These are phyloP conservation scores for Gentiana macrophylla DNA, from an alignment of 257 asterid genomes.

Conservation along the genomic window DNA sequence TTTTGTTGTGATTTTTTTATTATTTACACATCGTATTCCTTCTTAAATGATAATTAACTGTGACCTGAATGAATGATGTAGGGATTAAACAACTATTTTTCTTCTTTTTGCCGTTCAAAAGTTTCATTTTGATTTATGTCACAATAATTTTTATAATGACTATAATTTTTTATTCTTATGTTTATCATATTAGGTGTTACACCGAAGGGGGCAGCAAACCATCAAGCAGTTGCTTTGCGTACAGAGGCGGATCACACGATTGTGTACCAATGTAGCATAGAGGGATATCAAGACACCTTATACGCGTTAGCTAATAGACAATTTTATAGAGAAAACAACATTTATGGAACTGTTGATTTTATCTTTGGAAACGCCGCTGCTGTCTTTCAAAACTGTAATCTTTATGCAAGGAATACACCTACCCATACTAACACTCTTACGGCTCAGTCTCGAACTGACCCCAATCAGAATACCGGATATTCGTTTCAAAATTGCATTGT, in stretches of 20 bases:
- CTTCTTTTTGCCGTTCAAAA: too few relatives aligned
- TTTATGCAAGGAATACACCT: neutral
- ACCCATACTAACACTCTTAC: constrained; percentile 7
- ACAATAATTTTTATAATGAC: too few relatives aligned
- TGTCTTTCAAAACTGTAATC: neutral
- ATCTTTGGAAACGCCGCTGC: too few relatives aligned
- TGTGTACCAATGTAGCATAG: neutral
- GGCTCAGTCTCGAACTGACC: constrained; percentile 10
- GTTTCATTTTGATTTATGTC: too few relatives aligned
- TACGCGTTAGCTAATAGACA: neutral
- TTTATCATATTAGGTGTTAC: too few relatives aligned
- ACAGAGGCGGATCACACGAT: neutral
- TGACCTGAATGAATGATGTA: too few relatives aligned
- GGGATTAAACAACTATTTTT: too few relatives aligned
- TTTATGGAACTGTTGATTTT: neutral
- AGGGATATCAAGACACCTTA: neutral
- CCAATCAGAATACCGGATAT: constrained; percentile 7
- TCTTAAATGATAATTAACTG: too few relatives aligned
- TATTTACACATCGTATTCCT: too few relatives aligned
- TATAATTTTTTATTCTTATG: too few relatives aligned
- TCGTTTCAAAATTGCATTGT: constrained; percentile 7
- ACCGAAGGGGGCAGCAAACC: neutral
- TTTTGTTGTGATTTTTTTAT: too few relatives aligned
- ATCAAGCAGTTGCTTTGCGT: neutral
- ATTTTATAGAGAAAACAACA: neutral